These are phyloP conservation scores for Plantago ovata DNA, from an alignment of 257 asterid genomes.

Conservation along the genomic window DNA sequence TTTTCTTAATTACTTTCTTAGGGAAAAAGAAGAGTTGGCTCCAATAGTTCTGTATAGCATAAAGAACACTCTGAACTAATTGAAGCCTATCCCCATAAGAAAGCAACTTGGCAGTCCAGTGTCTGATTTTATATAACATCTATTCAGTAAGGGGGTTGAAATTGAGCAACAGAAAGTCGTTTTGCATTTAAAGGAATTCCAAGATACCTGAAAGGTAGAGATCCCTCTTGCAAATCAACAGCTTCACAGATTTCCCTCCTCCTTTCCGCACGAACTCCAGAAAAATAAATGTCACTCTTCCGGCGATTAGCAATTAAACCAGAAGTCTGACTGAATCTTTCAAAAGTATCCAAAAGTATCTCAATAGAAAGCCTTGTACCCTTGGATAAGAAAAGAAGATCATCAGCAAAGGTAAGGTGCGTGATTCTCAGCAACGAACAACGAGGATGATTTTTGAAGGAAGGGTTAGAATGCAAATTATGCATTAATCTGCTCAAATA, in stretches of 20 bases:
- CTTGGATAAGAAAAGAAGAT: neutral
- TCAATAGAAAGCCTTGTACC: neutral
- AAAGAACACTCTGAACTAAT: no score
- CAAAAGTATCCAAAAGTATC: neutral
- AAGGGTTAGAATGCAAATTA: accelerated
- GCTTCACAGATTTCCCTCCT: neutral
- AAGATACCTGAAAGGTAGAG: neutral
- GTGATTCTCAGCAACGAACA: neutral
- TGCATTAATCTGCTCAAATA: neutral
- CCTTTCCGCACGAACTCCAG: neutral
- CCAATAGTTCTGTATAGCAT: no score
- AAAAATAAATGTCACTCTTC: neutral
- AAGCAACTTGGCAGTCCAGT: no score
- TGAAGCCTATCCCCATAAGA: no score
- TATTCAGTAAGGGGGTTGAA: no score
- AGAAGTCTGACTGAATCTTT: neutral
- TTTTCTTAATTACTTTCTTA: no score
- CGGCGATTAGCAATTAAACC: neutral
- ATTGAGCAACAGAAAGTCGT: no score
- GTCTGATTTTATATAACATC: no score
- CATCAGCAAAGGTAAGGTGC: neutral
- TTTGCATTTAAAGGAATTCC: neutral
- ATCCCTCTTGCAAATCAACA: neutral
- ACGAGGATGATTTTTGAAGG: neutral
- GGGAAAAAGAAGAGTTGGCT: no score